These are phyloP conservation scores for Trichosporon sp. DNA, from an alignment of 1,284 basidiomycete species.

Conservation along the genomic window DNA sequence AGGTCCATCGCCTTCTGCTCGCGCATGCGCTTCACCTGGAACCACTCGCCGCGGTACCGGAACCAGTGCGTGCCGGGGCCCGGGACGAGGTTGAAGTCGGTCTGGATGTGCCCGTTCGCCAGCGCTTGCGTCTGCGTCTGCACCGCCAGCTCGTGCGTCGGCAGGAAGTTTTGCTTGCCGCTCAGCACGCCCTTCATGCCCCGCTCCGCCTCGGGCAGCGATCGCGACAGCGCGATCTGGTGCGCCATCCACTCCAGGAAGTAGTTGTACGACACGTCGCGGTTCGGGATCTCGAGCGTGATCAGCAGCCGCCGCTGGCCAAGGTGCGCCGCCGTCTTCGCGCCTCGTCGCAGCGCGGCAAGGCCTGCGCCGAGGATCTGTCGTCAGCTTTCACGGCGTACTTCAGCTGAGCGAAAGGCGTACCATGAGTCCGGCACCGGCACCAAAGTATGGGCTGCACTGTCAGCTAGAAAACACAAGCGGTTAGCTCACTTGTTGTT, in stretches of 20 bases:
- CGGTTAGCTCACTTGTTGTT: background rate
- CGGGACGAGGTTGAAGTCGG: slow-evolving; percentile 86
- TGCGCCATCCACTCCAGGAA: slow-evolving; percentile 93
- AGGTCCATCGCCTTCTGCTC: slow-evolving; percentile 88
- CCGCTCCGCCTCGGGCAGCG: slow-evolving; percentile 22
- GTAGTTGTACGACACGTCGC: slow-evolving; percentile 93
- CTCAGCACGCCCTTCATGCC: slow-evolving; percentile 25
- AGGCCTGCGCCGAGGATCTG: slow-evolving; percentile 82
- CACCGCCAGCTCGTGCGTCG: slow-evolving; percentile 88
- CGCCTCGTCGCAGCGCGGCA: slow-evolving; percentile 66
- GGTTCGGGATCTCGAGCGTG: slow-evolving; percentile 92
- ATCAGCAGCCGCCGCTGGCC: slow-evolving; percentile 88
- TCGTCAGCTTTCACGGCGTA: slow-evolving; percentile 7
- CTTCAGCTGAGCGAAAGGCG: slow-evolving; percentile 21
- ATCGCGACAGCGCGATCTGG: slow-evolving; percentile 25
- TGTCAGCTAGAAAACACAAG: background rate
- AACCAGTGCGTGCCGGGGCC: slow-evolving; percentile 95
- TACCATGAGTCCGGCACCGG: slow-evolving; percentile 94
- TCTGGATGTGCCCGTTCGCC: slow-evolving; percentile 80
- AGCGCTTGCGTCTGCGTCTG: slow-evolving; percentile 85
- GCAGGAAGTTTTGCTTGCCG: slow-evolving; percentile 56
- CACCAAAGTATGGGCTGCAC: slow-evolving; percentile 87
- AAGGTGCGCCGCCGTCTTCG: slow-evolving; percentile 65
- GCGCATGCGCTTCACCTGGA: slow-evolving; percentile 85
- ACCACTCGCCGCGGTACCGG: slow-evolving; percentile 81